phyloP scores from a whole-genome alignment of 768 basidiomycete species.

The Amanita polypyramis region DNA sequence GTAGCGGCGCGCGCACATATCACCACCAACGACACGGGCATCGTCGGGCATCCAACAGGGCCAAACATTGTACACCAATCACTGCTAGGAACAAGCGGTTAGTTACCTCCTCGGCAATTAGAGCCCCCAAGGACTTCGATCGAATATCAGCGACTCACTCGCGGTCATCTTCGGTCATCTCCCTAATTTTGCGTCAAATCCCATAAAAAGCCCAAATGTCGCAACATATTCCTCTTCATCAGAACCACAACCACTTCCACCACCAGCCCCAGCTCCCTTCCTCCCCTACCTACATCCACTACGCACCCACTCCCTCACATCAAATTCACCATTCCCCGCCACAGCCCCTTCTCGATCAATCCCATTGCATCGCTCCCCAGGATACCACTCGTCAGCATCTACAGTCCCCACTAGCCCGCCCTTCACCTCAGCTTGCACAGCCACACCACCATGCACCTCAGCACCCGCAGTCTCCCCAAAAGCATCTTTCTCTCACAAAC shows the following conservation, averaged over 20 bases:
- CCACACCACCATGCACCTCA: slow-evolving; percentile 11
- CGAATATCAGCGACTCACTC: slow-evolving; percentile 6
- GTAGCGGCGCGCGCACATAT: background rate
- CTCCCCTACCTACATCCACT: slow-evolving; percentile 8
- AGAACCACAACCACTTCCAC: slow-evolving; percentile 8
- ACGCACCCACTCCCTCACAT: slow-evolving; percentile 10
- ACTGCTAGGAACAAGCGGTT: background rate
- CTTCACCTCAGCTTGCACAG: slow-evolving; percentile 11
- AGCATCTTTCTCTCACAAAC: slow-evolving; percentile 8
- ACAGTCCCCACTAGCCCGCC: background rate
- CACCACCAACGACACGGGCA: slow-evolving; percentile 3
- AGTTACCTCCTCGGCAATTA: slow-evolving; percentile 5
- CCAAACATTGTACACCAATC: slow-evolving; percentile 6
- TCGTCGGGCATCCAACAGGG: slow-evolving; percentile 7
- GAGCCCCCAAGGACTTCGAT: slow-evolving; percentile 9
- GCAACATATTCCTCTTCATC: slow-evolving; percentile 29
- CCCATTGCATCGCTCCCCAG: slow-evolving; percentile 16
- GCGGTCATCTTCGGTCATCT: slow-evolving; percentile 8
- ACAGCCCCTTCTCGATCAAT: slow-evolving; percentile 14
- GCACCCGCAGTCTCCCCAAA: background rate
- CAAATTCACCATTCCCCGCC: slow-evolving; percentile 10
- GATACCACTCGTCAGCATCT: slow-evolving; percentile 17
- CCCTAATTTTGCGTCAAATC: slow-evolving; percentile 1
- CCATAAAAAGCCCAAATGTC: slow-evolving; percentile 22
- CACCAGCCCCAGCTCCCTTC: slow-evolving; percentile 11